A percentile compares a stretch with the other conserved stretches of the same genome.
These are phyloP conservation scores for Hanseniaspora clermontiae DNA, from an alignment of 805 yeast genomes.

Conservation along the genomic window DNA sequence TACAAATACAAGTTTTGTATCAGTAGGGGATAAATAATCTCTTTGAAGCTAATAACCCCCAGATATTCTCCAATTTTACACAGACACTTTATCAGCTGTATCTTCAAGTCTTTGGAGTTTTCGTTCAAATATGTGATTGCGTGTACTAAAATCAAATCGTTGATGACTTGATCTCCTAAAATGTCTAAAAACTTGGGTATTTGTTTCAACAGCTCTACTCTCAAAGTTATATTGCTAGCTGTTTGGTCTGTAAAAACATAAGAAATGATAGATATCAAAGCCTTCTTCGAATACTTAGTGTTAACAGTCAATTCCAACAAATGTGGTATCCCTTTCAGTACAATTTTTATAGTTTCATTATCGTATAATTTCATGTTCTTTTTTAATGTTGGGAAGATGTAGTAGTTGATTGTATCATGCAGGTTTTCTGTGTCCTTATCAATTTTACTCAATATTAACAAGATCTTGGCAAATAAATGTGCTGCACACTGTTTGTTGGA, in stretches of 20 bases:
- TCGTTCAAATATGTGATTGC: conserved; percentile 85
- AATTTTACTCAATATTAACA: conserved; percentile 22
- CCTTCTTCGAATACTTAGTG: conserved; percentile 17
- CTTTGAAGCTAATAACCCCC: conserved; percentile 73
- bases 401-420: conserved; percentile 16
- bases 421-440: conserved; percentile 30
- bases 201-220: conserved; percentile 39
- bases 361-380: not conserved
- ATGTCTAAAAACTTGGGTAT: conserved; percentile 69
- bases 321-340: not conserved
- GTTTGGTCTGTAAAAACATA: conserved; percentile 57
- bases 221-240: conserved; percentile 51
- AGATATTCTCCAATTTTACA: conserved; percentile 65
- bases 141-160: conserved; percentile 80
- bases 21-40: conserved; percentile 72
- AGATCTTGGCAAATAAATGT: conserved; percentile 48
- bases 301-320: not conserved
- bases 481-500: conserved; percentile 51
- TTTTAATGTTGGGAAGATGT: conserved; percentile 3
- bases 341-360: not conserved
- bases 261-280: conserved; percentile 55
- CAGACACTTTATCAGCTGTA: conserved; percentile 59
- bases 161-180: conserved; percentile 77
- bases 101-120: conserved; percentile 49
- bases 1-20: conserved; percentile 43